Evolutionary conservation across 257 asterid species (phyloP).

Genomic region (Forsythia suspensa): DNA sequence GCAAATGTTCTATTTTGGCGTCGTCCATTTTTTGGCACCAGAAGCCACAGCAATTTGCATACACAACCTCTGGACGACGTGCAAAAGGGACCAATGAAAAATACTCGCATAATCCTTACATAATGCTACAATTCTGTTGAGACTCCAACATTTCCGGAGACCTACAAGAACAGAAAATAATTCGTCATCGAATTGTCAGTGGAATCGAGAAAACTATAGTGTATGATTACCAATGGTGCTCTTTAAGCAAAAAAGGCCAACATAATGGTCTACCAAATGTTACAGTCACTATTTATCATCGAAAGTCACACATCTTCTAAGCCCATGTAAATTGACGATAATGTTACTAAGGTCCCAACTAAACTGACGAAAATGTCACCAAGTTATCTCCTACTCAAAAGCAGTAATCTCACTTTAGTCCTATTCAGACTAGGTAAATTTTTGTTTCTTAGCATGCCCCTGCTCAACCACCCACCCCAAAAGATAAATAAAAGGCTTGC

Average conservation of each 20-base stretch:
- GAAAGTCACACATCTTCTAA: background rate
- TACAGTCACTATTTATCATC: background rate
- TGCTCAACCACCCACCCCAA: background rate
- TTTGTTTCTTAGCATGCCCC: background rate
- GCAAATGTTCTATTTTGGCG: background rate
- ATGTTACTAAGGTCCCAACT: no score
- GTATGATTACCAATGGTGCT: background rate
- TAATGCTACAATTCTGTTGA: conserved; percentile 62
- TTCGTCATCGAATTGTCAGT: background rate
- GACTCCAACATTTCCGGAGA: conserved; percentile 82
- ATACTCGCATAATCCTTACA: conserved; percentile 31
- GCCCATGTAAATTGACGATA: background rate
- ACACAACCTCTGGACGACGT: background rate
- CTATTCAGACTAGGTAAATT: background rate
- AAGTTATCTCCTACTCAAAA: background rate
- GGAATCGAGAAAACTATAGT: background rate
- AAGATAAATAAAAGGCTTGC: background rate
- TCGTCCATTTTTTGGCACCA: background rate
- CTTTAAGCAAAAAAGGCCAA: no score
- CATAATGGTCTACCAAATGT: background rate
- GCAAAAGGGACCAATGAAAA: background rate
- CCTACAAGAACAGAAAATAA: conserved; percentile 42
- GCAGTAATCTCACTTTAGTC: background rate
- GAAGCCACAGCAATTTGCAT: background rate
- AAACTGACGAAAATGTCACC: background rate